phyloP scores from a whole-genome alignment of 768 basidiomycete species.

The Amanita jacksonii region DNA sequence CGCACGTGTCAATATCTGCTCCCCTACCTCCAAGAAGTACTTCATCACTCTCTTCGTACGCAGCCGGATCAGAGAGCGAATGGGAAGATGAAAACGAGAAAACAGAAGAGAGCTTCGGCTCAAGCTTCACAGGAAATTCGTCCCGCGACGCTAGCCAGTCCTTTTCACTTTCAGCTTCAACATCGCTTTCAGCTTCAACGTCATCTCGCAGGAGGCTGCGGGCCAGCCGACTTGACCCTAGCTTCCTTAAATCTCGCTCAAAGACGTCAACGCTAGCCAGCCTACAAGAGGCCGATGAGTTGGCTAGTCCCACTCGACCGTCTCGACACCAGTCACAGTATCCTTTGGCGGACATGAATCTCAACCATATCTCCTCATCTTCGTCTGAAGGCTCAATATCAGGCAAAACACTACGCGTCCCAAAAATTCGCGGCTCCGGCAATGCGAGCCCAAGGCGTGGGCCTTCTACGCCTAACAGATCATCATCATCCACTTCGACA shows the following conservation, averaged over 20 bases:
- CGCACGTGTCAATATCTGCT: conserved; percentile 15
- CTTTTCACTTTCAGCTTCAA: conserved; percentile 21
- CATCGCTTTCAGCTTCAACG: conserved; percentile 18
- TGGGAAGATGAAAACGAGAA: conserved; percentile 88
- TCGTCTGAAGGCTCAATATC: conserved; percentile 18
- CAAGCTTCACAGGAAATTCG: conserved; percentile 13
- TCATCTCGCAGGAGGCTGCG: conserved; percentile 39
- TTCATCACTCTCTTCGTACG: conserved; percentile 25
- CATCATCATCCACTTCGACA: conserved; percentile 17
- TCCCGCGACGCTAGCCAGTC: conserved; percentile 22
- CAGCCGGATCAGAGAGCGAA: conserved; percentile 64
- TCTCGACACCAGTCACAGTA: conserved; percentile 15
- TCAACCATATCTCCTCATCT: conserved; percentile 37
- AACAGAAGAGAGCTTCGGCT: conserved; percentile 65
- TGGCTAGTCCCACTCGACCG: conserved; percentile 22
- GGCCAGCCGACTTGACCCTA: conserved; percentile 58
- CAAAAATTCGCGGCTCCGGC: conserved; percentile 29
- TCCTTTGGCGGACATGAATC: conserved; percentile 59
- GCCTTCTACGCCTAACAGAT: conserved; percentile 35
- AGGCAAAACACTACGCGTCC: conserved; percentile 22
- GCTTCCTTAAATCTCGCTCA: conserved; percentile 51
- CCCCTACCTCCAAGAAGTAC: conserved; percentile 31
- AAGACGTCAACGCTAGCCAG: conserved; percentile 45
- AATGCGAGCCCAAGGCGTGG: conserved; percentile 42
- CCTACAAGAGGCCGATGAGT: conserved; percentile 68